These are phyloP conservation scores for Xerophyta viscosa DNA, from an alignment of 106 monocot species.

Conservation along the genomic window DNA sequence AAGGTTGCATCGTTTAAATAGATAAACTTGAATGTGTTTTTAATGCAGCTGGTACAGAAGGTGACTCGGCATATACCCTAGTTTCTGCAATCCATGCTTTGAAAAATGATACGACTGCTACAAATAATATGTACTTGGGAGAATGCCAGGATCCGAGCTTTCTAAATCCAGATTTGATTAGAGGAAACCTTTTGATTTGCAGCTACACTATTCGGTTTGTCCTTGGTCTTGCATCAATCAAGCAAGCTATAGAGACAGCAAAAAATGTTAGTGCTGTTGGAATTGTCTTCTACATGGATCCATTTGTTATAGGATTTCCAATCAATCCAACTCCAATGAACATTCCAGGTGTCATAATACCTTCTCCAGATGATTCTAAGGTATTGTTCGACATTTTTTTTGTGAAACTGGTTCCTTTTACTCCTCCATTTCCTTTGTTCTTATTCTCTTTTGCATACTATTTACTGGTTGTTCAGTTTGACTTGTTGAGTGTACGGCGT, in stretches of 20 bases:
- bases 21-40: not conserved
- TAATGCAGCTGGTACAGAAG: slow-evolving; percentile 72
- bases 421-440: not conserved
- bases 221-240: slow-evolving; percentile 80
- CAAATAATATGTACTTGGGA: slow-evolving; percentile 53
- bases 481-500: no score
- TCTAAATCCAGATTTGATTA: slow-evolving; percentile 45
- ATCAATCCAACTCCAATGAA: slow-evolving; percentile 88
- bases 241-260: slow-evolving; percentile 76
- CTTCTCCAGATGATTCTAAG: slow-evolving; percentile 89
- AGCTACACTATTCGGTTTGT: slow-evolving; percentile 85
- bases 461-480: not conserved
- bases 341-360: slow-evolving; percentile 82
- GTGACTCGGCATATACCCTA: slow-evolving; percentile 57
- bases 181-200: slow-evolving; percentile 79
- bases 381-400: slow-evolving; percentile 28
- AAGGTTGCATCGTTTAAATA: no score
- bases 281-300: slow-evolving; percentile 86
- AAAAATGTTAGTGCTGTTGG: slow-evolving; percentile 86
- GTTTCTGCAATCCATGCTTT: slow-evolving; percentile 73
- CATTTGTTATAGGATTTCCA: slow-evolving; percentile 86
- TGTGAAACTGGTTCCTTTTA: not conserved
- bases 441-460: not conserved
- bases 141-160: slow-evolving; percentile 91
- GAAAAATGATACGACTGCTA: slow-evolving; percentile 33